These are phyloP conservation scores for Fraxinus velutina DNA, from an alignment of 305 asterid genomes.

Conservation along the genomic window DNA sequence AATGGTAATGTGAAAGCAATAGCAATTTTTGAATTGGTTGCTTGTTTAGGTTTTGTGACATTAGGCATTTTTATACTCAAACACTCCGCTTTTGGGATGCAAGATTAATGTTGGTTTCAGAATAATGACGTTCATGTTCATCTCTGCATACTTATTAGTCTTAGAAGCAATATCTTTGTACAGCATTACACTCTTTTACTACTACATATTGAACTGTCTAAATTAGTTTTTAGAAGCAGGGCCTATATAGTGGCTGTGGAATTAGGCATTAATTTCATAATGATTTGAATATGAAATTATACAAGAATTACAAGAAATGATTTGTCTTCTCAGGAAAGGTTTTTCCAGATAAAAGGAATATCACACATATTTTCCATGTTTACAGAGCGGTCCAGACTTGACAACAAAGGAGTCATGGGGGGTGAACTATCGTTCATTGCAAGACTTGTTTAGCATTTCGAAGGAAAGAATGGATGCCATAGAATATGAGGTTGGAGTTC, in stretches of 20 bases:
- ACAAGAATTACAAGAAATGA: not conserved
- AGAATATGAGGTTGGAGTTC: slow-evolving; percentile 83
- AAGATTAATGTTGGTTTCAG: not conserved
- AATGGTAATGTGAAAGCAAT: slow-evolving; percentile 50
- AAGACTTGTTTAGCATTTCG: slow-evolving; percentile 66
- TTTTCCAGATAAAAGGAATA: not conserved
- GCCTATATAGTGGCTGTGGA: not conserved
- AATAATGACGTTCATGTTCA: not conserved
- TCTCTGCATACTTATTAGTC: not conserved
- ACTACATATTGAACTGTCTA: not conserved
- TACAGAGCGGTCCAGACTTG: slow-evolving; percentile 93
- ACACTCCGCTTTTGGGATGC: not conserved
- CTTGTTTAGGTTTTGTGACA: slow-evolving; percentile 3
- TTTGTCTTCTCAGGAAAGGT: not conserved
- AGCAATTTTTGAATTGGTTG: not conserved
- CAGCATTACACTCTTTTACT: not conserved
- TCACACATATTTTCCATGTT: slow-evolving; percentile 11
- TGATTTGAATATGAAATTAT: not conserved
- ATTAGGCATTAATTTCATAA: not conserved
- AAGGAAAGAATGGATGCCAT: slow-evolving; percentile 51
- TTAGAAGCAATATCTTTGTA: not conserved
- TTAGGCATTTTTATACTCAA: not conserved
- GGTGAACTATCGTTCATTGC: slow-evolving; percentile 78
- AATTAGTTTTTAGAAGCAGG: not conserved
- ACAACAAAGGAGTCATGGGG: slow-evolving; percentile 83